Evolutionary conservation across 257 asterid genomes (phyloP).

Genomic region (Vinca minor): DNA sequence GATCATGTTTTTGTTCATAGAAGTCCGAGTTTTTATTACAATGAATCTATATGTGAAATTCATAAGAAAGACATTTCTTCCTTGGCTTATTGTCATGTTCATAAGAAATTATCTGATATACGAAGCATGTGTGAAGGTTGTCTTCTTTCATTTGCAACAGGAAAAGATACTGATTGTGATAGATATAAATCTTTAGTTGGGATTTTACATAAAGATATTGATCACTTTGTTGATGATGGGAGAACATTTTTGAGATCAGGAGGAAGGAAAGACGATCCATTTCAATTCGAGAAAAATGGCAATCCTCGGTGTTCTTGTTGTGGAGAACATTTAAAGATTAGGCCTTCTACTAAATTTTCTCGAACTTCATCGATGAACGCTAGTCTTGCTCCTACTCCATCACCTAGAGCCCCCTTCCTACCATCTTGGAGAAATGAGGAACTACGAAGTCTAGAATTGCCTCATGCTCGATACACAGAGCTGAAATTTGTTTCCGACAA

Average conservation of each 20-base stretch:
- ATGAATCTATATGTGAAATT: slow-evolving; percentile 69
- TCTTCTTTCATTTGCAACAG: slow-evolving; percentile 57
- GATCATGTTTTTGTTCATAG: slow-evolving; percentile 50
- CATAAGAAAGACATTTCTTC: slow-evolving; percentile 75
- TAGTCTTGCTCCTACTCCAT: slow-evolving; percentile 36
- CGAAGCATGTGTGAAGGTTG: slow-evolving; percentile 70
- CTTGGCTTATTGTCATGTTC: slow-evolving; percentile 79
- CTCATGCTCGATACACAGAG: slow-evolving; percentile 45
- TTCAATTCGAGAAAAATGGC: slow-evolving; percentile 21
- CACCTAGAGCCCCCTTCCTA: slow-evolving; percentile 58
- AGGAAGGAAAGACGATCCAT: slow-evolving; percentile 42
- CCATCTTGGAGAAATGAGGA: slow-evolving; percentile 37
- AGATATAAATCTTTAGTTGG: slow-evolving; percentile 55
- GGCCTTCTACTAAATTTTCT: slow-evolving; percentile 29
- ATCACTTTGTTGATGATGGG: slow-evolving; percentile 31
- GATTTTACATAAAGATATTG: slow-evolving; percentile 53
- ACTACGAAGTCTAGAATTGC: slow-evolving; percentile 28
- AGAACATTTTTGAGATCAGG: slow-evolving; percentile 17
- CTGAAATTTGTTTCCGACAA: slow-evolving; percentile 43
- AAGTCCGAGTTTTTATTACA: slow-evolving; percentile 47
- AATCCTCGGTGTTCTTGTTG: slow-evolving; percentile 61
- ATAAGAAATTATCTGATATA: slow-evolving; percentile 58
- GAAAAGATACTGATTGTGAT: slow-evolving; percentile 42
- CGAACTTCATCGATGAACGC: slow-evolving; percentile 43
- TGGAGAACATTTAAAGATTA: slow-evolving; percentile 54